Conservation (phyloP, 371 early-diverging fungal species). For the Apophysomyces sp. region DNA sequence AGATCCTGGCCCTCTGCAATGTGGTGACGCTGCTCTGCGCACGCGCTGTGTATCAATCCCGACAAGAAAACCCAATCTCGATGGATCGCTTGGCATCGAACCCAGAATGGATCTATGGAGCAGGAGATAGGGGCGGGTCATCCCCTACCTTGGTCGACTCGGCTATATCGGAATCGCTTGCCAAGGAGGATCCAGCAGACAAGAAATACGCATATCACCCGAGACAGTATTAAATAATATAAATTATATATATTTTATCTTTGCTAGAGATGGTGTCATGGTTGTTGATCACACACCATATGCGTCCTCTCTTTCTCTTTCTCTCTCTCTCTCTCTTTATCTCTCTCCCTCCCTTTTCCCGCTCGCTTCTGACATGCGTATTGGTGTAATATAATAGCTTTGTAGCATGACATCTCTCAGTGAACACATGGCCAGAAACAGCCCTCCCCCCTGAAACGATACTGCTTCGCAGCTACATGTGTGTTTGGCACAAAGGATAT, state of each 20-base stretch:
- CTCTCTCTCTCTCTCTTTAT: background rate
- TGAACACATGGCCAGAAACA: too few relatives aligned
- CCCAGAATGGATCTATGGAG: slow-evolving; percentile 3
- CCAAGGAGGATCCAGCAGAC: slow-evolving; percentile 1
- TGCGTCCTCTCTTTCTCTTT: background rate
- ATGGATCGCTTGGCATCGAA: slow-evolving; percentile 1
- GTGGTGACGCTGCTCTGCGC: slow-evolving; percentile 33
- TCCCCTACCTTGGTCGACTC: slow-evolving; percentile 3
- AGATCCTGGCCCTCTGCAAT: slow-evolving; percentile 34
- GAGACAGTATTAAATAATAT: background rate
- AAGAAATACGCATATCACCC: background rate
- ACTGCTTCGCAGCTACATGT: too few relatives aligned
- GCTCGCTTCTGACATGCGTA: background rate
- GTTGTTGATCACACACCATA: background rate
- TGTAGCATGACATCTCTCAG: too few relatives aligned
- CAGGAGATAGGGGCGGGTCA: slow-evolving; percentile 3
- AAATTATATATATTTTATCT: background rate
- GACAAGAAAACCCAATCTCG: background rate
- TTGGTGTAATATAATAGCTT: too few relatives aligned
- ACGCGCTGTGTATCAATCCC: slow-evolving; percentile 3
- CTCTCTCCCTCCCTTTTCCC: background rate
- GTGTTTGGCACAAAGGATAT: too few relatives aligned
- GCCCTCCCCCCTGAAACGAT: too few relatives aligned
- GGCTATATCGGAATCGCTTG: background rate
- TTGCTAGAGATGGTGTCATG: background rate